phyloP scores from a whole-genome alignment of 1,139 yeast species.

The Suhomyces bokatorum region DNA sequence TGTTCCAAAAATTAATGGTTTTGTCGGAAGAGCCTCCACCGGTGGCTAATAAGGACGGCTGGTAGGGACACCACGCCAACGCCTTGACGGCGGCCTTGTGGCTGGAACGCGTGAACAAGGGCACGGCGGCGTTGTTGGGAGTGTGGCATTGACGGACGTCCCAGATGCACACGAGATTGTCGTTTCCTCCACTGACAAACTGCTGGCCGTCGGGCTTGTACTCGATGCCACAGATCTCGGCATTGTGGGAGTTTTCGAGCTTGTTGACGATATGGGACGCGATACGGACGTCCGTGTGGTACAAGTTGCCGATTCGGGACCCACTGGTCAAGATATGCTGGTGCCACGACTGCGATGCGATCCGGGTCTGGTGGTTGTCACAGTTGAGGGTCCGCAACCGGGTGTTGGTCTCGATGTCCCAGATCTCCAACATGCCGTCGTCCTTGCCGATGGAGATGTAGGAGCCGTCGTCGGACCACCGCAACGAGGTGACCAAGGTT shows the following conservation, averaged over 20 bases:
- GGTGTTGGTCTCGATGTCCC: slow-evolving; percentile 84
- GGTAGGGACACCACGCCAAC: slow-evolving; percentile 92
- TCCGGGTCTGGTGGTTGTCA: slow-evolving; percentile 60
- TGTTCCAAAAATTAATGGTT: slow-evolving; percentile 92
- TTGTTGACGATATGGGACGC: slow-evolving; percentile 71
- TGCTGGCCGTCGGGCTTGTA: slow-evolving; percentile 85
- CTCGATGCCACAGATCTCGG: slow-evolving; percentile 91
- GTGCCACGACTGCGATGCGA: slow-evolving; percentile 86
- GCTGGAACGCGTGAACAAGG: slow-evolving; percentile 72
- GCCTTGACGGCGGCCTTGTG: slow-evolving; percentile 98
- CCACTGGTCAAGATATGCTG: slow-evolving; percentile 82
- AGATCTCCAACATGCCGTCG: slow-evolving; percentile 84
- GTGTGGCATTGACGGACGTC: slow-evolving; percentile 58
- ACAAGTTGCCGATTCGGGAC: slow-evolving; percentile 76
- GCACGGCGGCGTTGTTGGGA: slow-evolving; percentile 27
- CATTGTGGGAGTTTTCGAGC: slow-evolving; percentile 58
- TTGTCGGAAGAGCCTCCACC: slow-evolving; percentile 97
- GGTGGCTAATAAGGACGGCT: slow-evolving; percentile 77
- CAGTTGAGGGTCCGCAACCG: slow-evolving; percentile 79
- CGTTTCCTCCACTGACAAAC: slow-evolving; percentile 93
- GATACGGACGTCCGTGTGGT: slow-evolving; percentile 90
- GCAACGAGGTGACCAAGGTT: slow-evolving; percentile 65
- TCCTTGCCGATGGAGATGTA: slow-evolving; percentile 83
- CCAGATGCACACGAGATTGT: slow-evolving; percentile 92
- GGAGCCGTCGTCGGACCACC: slow-evolving; percentile 92